Conservation (phyloP, 2,329 filamentous ascomycete genomes). For the Colletotrichum chrysophilum region DNA sequence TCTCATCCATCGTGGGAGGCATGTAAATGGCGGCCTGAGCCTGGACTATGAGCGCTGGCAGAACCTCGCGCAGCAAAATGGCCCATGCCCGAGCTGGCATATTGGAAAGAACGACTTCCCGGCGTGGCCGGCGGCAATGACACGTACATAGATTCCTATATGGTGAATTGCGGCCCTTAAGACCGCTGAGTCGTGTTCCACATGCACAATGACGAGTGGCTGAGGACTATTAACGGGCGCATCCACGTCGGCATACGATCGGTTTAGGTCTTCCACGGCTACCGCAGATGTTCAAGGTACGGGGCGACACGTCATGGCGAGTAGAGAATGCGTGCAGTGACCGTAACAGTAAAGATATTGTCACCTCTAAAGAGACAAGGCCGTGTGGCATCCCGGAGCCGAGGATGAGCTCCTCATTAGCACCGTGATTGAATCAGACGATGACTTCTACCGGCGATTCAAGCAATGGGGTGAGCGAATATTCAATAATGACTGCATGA, state of each 20-base stretch:
- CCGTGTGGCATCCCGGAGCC: neutral
- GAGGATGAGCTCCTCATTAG: neutral
- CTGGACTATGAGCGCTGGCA: neutral
- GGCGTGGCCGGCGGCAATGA: neutral
- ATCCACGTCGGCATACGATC: neutral
- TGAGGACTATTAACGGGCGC: neutral
- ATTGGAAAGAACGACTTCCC: neutral
- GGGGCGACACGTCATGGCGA: neutral
- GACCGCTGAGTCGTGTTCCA: neutral
- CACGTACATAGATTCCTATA: neutral
- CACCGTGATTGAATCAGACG: neutral
- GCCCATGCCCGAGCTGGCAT: neutral
- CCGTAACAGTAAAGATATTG: neutral
- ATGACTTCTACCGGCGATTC: neutral
- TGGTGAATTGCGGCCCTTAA: neutral
- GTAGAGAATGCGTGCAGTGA: neutral
- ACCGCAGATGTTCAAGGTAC: neutral
- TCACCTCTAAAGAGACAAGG: neutral
- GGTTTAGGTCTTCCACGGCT: neutral
- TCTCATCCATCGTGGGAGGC: neutral
- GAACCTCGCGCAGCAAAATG: neutral
- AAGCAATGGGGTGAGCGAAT: neutral
- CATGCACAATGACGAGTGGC: neutral
- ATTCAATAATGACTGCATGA: neutral
- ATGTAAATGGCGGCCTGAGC: neutral